Evolutionary conservation across 2,329 filamentous ascomycete genomes (phyloP), one percentile per base, ranked within the genome.

Genomic region (Rasamsonia emersonii): DNA sequence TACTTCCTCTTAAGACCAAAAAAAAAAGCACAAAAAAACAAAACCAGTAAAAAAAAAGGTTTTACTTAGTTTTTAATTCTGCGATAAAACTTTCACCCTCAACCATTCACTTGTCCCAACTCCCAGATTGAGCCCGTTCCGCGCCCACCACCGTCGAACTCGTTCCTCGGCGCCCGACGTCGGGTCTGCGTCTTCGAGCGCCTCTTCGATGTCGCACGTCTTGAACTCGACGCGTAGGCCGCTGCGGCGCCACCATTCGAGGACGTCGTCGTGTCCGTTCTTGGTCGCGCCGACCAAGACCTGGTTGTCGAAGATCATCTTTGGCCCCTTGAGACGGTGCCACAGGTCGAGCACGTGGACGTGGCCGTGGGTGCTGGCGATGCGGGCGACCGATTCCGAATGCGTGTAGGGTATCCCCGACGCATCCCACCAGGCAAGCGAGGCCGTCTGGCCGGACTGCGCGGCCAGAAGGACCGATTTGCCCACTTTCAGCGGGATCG

Each of bases 121-220:
- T 1, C 84, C 82, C 32, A 93, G 58, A 50, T 91, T 89, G 40
- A 93, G 62, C 0, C 85, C 86, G 45, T 91, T 89, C 42, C 70
- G 65, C 15, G 83, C 81, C 89, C 89, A 96, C 89, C 89, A 96
- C 41, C 72, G 69, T 35, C 84, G 68, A 11, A 93, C 84, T 21
- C 73, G 71, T 42, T 78, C 75, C 40, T 86, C 81, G 33, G 81
- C 78, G 4, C 67, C 74, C 21, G 75, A 74, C 3, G 89, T 74
- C 14, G 53, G 53, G 35, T 56, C 56, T 2, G 85, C 84, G 53
- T 94, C 88, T 54, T 95, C 88, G 23, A 95, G 69, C 1, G 88
- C 88, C 60, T 95, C 89, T 55, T 95, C 88, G 39, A 96, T 91
- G 56, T 93, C 86, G 56, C 86, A 94, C 1, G 86, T 93, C 56